phyloP scores from a whole-genome alignment of 2,329 filamentous ascomycete genomes.

The Pyrenophora teres region DNA sequence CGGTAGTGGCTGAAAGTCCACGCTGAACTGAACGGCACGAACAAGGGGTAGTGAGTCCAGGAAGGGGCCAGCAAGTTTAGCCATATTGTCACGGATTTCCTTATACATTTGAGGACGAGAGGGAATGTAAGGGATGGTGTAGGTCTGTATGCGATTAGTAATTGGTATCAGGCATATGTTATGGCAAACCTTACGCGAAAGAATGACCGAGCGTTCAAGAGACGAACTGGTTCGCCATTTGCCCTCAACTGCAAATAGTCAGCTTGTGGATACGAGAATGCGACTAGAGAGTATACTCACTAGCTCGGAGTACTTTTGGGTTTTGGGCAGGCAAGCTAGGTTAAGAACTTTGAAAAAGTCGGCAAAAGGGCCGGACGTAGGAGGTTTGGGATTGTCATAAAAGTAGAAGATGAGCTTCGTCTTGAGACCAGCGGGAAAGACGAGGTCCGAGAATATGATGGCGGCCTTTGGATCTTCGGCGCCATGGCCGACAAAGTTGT shows the following conservation, averaged over 20 bases:
- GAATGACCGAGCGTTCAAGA: constrained; percentile 22
- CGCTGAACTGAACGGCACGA: constrained; percentile 24
- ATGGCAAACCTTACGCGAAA: constrained; percentile 23
- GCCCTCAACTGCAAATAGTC: constrained; percentile 14
- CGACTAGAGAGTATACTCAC: constrained; percentile 19
- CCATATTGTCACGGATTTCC: constrained; percentile 41
- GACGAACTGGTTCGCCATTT: constrained; percentile 18
- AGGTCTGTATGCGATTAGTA: constrained; percentile 18
- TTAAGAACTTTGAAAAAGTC: constrained; percentile 40
- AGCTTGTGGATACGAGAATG: neutral
- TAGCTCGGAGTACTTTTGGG: constrained; percentile 42
- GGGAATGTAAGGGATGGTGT: constrained; percentile 31
- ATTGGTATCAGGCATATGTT: constrained; percentile 7
- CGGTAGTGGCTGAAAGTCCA: constrained; percentile 34
- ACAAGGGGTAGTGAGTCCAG: constrained; percentile 18
- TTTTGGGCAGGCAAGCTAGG: constrained; percentile 24
- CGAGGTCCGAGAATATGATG: constrained; percentile 27
- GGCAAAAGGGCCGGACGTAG: constrained; percentile 38
- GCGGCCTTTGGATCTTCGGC: constrained; percentile 32
- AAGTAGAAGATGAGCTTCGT: constrained; percentile 26
- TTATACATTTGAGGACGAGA: constrained; percentile 41
- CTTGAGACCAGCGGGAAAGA: constrained; percentile 10
- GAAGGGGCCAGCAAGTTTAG: constrained; percentile 28
- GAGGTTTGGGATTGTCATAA: constrained; percentile 34
- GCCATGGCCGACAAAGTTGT: constrained; percentile 37